phyloP scores from a whole-genome alignment of 2,329 filamentous ascomycete genomes.

The Aspergillus thermomutatus region DNA sequence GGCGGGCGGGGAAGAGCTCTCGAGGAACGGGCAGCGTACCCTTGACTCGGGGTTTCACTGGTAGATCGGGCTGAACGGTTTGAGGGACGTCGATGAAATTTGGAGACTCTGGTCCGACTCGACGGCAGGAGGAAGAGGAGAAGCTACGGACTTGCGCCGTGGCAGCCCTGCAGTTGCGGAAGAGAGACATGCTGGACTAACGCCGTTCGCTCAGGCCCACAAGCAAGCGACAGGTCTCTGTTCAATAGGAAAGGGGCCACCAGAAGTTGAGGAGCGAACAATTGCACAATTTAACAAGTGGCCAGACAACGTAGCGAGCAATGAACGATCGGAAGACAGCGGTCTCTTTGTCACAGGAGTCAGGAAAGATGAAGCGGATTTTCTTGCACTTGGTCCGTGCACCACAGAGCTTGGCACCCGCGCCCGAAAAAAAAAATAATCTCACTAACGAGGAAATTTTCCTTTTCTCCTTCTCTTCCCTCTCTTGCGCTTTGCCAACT shows the following conservation, averaged over 20 bases:
- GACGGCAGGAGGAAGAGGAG: constrained; percentile 32
- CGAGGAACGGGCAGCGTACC: constrained; percentile 82
- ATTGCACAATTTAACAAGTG: constrained; percentile 3
- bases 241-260: not conserved
- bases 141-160: constrained; percentile 39
- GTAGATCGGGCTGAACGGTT: constrained; percentile 66
- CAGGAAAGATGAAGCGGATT: constrained; percentile 35
- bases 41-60: constrained; percentile 54
- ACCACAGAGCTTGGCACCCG: constrained; percentile 30
- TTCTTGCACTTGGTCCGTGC: constrained; percentile 37
- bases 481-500: constrained; percentile 31
- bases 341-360: constrained; percentile 16
- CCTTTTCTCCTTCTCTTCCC: constrained; percentile 24
- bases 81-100: constrained; percentile 79
- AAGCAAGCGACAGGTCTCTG: not conserved
- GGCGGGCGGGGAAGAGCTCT: constrained; percentile 66
- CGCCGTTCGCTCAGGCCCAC: not conserved
- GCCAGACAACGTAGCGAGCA: constrained; percentile 6
- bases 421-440: constrained; percentile 29
- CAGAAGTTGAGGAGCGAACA: not conserved
- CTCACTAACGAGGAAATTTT: constrained; percentile 13
- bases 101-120: constrained; percentile 71
- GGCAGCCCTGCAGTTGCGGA: constrained; percentile 35
- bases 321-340: constrained; percentile 17
- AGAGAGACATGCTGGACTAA: constrained; percentile 32